These are phyloP conservation scores for Diaporthe sp. DNA, from an alignment of 2,329 filamentous ascomycete genomes.

Conservation along the genomic window DNA sequence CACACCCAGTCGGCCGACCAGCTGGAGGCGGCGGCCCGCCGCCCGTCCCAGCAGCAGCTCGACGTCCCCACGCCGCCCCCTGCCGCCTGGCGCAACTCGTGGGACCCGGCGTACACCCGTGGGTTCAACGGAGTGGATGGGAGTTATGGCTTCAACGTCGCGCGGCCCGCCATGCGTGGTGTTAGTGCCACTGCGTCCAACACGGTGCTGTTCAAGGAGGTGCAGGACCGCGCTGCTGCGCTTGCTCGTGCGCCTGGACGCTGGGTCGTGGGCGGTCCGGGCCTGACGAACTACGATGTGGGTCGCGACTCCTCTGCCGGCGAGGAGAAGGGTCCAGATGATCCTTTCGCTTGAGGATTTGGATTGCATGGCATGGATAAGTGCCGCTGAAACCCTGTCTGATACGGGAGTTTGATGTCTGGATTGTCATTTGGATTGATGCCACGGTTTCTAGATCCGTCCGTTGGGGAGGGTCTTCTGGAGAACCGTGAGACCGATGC, in stretches of 20 bases:
- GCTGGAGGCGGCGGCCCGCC: background rate
- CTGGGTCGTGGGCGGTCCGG: constrained; percentile 1
- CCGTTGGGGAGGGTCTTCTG: background rate
- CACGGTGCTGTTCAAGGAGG: constrained; percentile 24
- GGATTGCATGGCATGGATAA: background rate
- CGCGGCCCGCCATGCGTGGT: background rate
- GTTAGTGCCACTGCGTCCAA: constrained; percentile 1
- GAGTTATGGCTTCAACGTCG: constrained; percentile 15
- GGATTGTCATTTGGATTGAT: background rate
- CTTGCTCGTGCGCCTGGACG: background rate
- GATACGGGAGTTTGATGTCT: background rate
- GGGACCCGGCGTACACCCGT: background rate
- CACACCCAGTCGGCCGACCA: background rate
- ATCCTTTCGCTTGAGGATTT: constrained; percentile 1
- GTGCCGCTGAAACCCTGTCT: background rate
- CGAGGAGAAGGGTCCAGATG: background rate
- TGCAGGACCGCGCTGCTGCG: constrained; percentile 12
- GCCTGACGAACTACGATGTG: background rate
- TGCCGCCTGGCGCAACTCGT: background rate
- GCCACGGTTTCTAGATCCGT: background rate
- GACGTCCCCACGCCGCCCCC: background rate
- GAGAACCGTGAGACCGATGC: background rate
- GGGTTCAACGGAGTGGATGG: background rate
- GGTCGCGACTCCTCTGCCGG: background rate
- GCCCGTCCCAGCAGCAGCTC: background rate